Base-by-base conservation (phyloP, 2,329 filamentous ascomycete species). In the Thielaviopsis punctulata region DNA sequence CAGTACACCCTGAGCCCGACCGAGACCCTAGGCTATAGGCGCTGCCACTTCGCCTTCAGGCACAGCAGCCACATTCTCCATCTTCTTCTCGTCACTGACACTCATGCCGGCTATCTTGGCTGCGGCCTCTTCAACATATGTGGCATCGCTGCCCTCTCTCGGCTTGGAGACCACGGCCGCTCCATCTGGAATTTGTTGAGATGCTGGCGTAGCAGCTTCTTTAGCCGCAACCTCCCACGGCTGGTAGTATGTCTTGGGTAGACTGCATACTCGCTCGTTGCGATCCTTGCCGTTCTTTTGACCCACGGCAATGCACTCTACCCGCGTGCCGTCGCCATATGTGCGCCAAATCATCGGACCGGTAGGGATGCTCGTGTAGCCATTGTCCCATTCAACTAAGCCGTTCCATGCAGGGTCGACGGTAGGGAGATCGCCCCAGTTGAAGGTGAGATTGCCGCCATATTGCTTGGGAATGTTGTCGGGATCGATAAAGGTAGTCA, bases 381-480 rank as follows among this genome's bases (percentile, higher is more conserved):
- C 74, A 44, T 70, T 69, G 59, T 75, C 72, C 72, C 75, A 82
- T 12, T 64, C 60, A 19, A 74, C 61, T 39, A 72, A 62, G 19
- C 70, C 69, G 41, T 69, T 65, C 63, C 77, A 73, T 27, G 66
- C 63, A 1, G 77, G 75, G 58, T 95, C 89, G n/a, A 89, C 67
- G 49, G 78, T 75, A 6, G 84, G 82, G 65, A 82, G 70, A 56
- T 86, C 77, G 52, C 86, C 87, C 68, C 84, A 95, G 48, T 75
- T 68, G 69, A 84, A 95, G 22, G 94, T 83, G 8, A 95, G 75
- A 57, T 86, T 76, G 45, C 90, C 90, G 55, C 90, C 90, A 63
- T 95, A 96, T 64, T 83, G 79, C 64, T 86, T 88, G 18, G 90
- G 90, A 56, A 96, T 89, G 65, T 90, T 86, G 51, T 77, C 73